These are phyloP conservation scores for Aspergillus aculeatus DNA, from an alignment of 2,329 filamentous ascomycete genomes.

Conservation along the genomic window DNA sequence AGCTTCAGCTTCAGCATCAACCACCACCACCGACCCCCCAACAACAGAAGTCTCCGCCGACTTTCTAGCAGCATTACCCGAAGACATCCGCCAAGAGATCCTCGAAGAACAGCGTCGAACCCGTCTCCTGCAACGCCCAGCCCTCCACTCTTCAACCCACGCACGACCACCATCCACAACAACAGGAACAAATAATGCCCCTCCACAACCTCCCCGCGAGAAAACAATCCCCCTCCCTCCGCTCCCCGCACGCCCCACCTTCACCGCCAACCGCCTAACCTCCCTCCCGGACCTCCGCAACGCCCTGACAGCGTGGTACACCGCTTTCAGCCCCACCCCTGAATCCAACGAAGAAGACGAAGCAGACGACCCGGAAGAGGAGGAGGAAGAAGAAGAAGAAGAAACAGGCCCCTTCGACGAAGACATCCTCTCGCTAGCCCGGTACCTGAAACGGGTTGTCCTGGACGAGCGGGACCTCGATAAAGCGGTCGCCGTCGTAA, in stretches of 20 bases:
- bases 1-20: conserved; percentile 17
- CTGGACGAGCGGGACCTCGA: conserved; percentile 72
- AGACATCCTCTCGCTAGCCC: conserved; percentile 72
- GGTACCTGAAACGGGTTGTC: conserved; percentile 72
- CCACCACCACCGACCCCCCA: conserved; percentile 23
- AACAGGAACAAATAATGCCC: conserved; percentile 19
- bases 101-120: conserved; percentile 68
- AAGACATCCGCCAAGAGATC: conserved; percentile 75
- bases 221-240: conserved; percentile 46
- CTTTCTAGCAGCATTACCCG: conserved; percentile 79
- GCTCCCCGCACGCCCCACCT: conserved; percentile 56
- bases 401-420: conserved; percentile 73
- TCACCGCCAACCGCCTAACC: conserved; percentile 59
- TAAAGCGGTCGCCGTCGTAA: conserved; percentile 69
- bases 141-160: conserved; percentile 44
- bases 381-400: background rate
- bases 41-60: conserved; percentile 57
- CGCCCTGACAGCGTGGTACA: conserved; percentile 74
- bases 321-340: conserved; percentile 56
- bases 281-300: conserved; percentile 64
- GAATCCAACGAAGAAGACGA: too few species aligned
- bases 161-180: background rate
- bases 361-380: background rate
- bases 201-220: conserved; percentile 21
- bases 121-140: conserved; percentile 58